phyloP scores from a whole-genome alignment of 2,329 filamentous ascomycete genomes.

The Bipolaris bicolor region DNA sequence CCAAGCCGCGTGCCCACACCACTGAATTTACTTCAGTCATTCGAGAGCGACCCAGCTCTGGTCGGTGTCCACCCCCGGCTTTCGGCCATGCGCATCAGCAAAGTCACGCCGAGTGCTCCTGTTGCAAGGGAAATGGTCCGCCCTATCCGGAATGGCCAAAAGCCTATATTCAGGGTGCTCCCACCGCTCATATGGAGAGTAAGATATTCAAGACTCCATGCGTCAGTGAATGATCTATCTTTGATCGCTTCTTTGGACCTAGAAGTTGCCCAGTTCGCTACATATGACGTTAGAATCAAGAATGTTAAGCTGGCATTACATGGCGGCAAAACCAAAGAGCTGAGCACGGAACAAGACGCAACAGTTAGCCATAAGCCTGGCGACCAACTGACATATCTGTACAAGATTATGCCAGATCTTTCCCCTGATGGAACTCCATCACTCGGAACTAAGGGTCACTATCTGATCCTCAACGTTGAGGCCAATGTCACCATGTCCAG shows the following conservation, averaged over 20 bases:
- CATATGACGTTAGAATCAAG: slow-evolving; percentile 69
- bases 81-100: slow-evolving; percentile 75
- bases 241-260: slow-evolving; percentile 75
- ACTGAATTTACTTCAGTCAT: slow-evolving; percentile 78
- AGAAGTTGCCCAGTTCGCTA: slow-evolving; percentile 73
- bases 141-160: slow-evolving; percentile 68
- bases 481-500: slow-evolving; percentile 65
- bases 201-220: slow-evolving; percentile 70
- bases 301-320: slow-evolving; percentile 63
- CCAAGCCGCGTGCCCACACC: slow-evolving; percentile 71
- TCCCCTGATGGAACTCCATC: slow-evolving; percentile 55
- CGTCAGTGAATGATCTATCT: slow-evolving; percentile 58
- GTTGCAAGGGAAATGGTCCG: slow-evolving; percentile 64
- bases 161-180: slow-evolving; percentile 67
- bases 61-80: slow-evolving; percentile 68
- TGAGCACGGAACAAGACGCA: slow-evolving; percentile 52
- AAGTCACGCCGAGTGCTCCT: slow-evolving; percentile 71
- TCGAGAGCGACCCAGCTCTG: slow-evolving; percentile 69
- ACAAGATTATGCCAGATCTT: slow-evolving; percentile 61
- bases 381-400: slow-evolving; percentile 78
- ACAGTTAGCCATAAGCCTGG: slow-evolving; percentile 70
- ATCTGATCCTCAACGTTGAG: slow-evolving; percentile 65
- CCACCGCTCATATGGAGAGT: slow-evolving; percentile 76
- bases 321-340: slow-evolving; percentile 65
- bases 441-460: slow-evolving; percentile 48